Percentiles rank a stretch among this genome's conserved stretches.
These are phyloP conservation scores for Cucurbita ficifolia DNA, from an alignment of 306 rosid species.

Conservation along the genomic window DNA sequence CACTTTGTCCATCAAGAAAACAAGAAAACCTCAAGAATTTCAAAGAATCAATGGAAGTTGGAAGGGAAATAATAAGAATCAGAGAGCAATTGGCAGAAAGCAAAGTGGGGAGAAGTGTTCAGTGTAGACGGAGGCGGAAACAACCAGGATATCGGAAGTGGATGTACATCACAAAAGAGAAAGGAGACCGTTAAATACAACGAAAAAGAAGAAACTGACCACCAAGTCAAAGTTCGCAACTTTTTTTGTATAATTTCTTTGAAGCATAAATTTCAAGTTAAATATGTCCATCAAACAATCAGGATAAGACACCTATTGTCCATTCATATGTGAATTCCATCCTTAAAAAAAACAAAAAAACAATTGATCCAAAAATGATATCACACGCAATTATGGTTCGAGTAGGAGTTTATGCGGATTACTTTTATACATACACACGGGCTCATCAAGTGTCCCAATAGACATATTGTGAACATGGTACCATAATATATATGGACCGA, in stretches of 20 bases:
- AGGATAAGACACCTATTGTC: too few relatives aligned
- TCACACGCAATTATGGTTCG: too few relatives aligned
- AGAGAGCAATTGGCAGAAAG: not conserved
- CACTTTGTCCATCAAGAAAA: conserved; percentile 26
- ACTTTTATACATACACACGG: too few relatives aligned
- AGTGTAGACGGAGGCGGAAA: not conserved
- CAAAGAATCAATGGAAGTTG: not conserved
- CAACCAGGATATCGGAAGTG: not conserved
- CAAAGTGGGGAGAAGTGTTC: not conserved
- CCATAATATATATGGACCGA: too few relatives aligned
- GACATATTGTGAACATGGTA: too few relatives aligned
- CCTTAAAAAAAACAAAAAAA: too few relatives aligned
- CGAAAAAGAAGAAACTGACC: not conserved
- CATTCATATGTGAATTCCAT: too few relatives aligned
- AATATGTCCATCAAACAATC: too few relatives aligned
- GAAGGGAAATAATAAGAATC: not conserved
- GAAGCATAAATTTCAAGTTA: too few relatives aligned
- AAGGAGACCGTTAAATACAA: not conserved
- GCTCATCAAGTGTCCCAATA: too few relatives aligned
- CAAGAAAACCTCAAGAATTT: conserved; percentile 12
- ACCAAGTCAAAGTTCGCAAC: not conserved
- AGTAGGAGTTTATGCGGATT: too few relatives aligned
- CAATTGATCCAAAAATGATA: too few relatives aligned
- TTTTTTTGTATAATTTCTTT: not conserved
- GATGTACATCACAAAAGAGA: not conserved